Evolutionary conservation across 768 basidiomycete species (phyloP), one percentile per base, ranked within the genome.

Genomic region (Lactifluus echinatus): DNA sequence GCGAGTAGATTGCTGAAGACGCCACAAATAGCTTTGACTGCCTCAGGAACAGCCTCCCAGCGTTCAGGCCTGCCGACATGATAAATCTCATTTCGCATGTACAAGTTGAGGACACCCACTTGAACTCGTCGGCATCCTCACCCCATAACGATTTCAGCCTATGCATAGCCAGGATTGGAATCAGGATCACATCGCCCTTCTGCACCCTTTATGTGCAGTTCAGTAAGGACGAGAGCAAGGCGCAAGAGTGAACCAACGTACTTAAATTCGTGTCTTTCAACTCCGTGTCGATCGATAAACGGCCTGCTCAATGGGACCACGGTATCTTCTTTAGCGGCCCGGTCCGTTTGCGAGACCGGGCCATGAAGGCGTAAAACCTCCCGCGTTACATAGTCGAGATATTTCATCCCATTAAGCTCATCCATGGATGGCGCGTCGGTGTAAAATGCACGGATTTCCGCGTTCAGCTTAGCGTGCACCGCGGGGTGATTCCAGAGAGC

Each of bases 381-480:
- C 2, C 60, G 53, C 12, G 19, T 37, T 10, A 63, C 56, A 21
- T 47, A 40, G 29, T 63, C 88, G n/a, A 90, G 79, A 63, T 85
- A 88, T 0, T 83, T 78, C 3, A 92, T 72, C 3, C 76, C 72
- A 55, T 79, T 77, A 1, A 90, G 75, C 31, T 83, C 76, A 31
- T 89, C 87, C 82, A 88, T 86, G 3, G 76, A 75, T 2, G 86
- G 85, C 0, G 70, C 78, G 10, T 85, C 80, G 0, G 79, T 81
- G 0, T 73, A 64, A 11, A 83, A 70, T 0, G 69, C 64, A 8
- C 79, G 67, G 1, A 85, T 71, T 63, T 89, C 86, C 1, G 79
- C 73, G 0, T 84, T 75, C 0, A 90, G 74, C 59, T 78, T 79
- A 10, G 63, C 69, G 59, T 88, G 85, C 4, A 78, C 69, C 1